Percentiles rank a stretch among this genome's conserved stretches.
These are phyloP conservation scores for Sabuloglossum arenarium DNA, from an alignment of 495 filamentous ascomycete genomes.

Conservation along the genomic window DNA sequence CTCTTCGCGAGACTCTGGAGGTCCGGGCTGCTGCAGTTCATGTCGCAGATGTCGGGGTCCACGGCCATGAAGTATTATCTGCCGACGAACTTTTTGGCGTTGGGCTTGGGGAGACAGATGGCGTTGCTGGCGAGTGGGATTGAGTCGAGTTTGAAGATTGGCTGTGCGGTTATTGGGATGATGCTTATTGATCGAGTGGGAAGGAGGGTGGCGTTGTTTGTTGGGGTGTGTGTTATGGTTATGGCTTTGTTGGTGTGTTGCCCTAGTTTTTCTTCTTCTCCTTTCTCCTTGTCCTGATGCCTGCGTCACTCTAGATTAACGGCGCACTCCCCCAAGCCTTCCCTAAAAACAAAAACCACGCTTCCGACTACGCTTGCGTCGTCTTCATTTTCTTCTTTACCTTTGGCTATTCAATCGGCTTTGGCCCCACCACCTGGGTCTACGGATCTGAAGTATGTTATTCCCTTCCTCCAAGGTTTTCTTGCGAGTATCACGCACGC, in stretches of 20 bases:
- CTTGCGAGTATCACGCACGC: neutral
- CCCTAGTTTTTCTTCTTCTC: neutral
- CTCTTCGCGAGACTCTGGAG: conserved; percentile 13
- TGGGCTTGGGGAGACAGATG: conserved; percentile 23
- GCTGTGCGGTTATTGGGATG: conserved; percentile 27
- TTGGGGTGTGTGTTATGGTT: conserved; percentile 24
- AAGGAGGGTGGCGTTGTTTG: conserved; percentile 21
- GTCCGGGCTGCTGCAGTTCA: conserved; percentile 27
- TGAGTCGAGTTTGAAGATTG: conserved; percentile 29
- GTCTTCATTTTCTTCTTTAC: conserved; percentile 37
- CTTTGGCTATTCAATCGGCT: conserved; percentile 32
- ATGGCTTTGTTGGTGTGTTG: conserved; percentile 24
- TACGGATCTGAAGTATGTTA: conserved; percentile 30
- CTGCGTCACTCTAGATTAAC: conserved; percentile 24
- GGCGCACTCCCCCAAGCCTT: conserved; percentile 28
- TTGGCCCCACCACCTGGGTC: conserved; percentile 35
- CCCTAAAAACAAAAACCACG: conserved; percentile 26
- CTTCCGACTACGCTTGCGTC: conserved; percentile 28
- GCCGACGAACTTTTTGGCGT: conserved; percentile 23
- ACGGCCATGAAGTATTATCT: conserved; percentile 35
- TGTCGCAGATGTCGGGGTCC: conserved; percentile 32
- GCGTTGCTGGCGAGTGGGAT: conserved; percentile 28
- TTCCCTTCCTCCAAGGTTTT: too few relatives aligned
- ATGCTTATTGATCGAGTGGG: conserved; percentile 27
- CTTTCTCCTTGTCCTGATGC: neutral